Base-by-base conservation (phyloP, 1,139 yeast species). In the Hemisphaericaspora subhashii region DNA sequence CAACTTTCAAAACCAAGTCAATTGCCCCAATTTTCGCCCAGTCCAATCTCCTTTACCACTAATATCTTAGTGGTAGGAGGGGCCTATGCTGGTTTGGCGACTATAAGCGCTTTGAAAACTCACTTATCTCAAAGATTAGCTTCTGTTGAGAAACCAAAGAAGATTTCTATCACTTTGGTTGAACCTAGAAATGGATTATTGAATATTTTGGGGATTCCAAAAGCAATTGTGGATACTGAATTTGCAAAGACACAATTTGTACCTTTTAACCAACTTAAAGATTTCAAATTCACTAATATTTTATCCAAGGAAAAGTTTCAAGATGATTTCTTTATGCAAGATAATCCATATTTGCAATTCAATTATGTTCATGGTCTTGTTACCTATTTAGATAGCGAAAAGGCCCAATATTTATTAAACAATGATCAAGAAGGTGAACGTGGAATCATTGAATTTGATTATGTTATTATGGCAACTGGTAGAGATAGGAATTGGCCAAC, bases 121-220 rank as follows among this genome's bases (percentile, higher is more conserved):
- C 64, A 63, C 24, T 55, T 66, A 35, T 44, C 46, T 11, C 53
- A 35, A 5, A 38, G 17, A 27, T 36, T 12, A 28, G 45, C 17
- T 16, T 36, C 7, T 29, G 38, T 30, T 29, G 12, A 16, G 13
- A 22, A 11, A 18, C 20, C 31, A 11, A 34, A 32, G 34, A 54
- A 50, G 30, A 49, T 70, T 1, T 64, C 72, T 12, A 58, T 76
- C 14, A 67, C 72, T 0, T 41, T 77, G 31, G 54, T 77, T 0
- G 82, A 77, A 43, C 81, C 82, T 13, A 59, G 74, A 40, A 66
- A 72, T 2, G 83, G 83, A 2, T 64, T 77, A 35, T 58, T 77
- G 39, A 77, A 77, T 45, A 60, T 76, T 6, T 56, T 77, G 43
- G 82, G 80, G 1, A 68, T 76, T 22, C 81, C 82, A 4, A 57